Percentiles rank a stretch among this genome's conserved stretches.
These are phyloP conservation scores for Hypomyces perniciosus DNA, from an alignment of 2,329 filamentous ascomycete genomes.

Conservation along the genomic window DNA sequence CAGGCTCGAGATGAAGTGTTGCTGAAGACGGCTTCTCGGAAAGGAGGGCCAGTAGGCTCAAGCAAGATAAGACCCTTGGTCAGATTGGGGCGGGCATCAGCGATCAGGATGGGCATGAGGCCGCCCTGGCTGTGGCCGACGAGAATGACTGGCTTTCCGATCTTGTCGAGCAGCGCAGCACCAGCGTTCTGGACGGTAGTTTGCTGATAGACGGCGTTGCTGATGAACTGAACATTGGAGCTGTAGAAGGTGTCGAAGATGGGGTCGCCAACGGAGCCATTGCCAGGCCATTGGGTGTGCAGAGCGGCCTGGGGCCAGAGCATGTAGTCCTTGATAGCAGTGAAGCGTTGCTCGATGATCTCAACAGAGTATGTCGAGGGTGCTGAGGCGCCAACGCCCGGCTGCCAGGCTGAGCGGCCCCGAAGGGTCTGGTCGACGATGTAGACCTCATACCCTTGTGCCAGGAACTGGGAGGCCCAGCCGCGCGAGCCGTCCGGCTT, in stretches of 20 bases:
- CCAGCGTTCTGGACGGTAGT: constrained; percentile 32
- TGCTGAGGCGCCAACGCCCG: constrained; percentile 16
- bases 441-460: constrained; percentile 41
- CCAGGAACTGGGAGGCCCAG: constrained; percentile 43
- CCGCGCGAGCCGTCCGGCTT: constrained; percentile 32
- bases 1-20: constrained; percentile 31
- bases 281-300: constrained; percentile 40
- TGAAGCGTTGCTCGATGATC: constrained; percentile 33
- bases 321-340: constrained; percentile 26
- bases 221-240: constrained; percentile 33
- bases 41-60: constrained; percentile 44
- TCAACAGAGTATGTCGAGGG: constrained; percentile 27
- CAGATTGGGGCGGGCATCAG: constrained; percentile 36
- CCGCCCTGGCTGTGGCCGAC: constrained; percentile 43
- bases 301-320: constrained; percentile 34
- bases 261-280: constrained; percentile 32
- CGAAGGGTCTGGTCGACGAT: constrained; percentile 41
- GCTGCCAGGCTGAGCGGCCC: constrained; percentile 38
- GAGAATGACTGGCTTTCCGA: constrained; percentile 34
- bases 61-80: constrained; percentile 37
- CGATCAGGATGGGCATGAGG: constrained; percentile 34
- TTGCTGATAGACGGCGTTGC: constrained; percentile 30
- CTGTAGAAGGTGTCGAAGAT: constrained; percentile 38
- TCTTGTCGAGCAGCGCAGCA: constrained; percentile 36
- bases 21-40: constrained; percentile 36